Conservation (phyloP, 2,329 filamentous ascomycete species). For the Claviceps sp. region DNA sequence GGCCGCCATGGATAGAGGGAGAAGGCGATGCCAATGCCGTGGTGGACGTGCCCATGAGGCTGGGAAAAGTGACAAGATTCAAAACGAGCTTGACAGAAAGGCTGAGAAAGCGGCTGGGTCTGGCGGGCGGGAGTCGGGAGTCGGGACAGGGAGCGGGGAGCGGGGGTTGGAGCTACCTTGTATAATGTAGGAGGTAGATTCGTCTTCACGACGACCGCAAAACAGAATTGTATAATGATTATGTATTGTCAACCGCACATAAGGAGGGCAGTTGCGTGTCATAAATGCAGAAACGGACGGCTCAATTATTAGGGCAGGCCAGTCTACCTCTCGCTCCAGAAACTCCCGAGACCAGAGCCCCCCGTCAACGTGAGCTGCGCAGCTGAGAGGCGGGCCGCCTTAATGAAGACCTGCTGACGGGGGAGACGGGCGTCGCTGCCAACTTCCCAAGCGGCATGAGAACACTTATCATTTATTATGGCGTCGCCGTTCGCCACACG, state of each 20-base stretch:
- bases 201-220: not conserved
- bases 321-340: not conserved
- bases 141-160: conserved; percentile 1
- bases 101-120: conserved; percentile 1
- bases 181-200: not conserved
- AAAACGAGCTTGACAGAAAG: not conserved
- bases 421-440: too few species aligned
- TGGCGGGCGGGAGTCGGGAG: not conserved
- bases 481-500: too few species aligned
- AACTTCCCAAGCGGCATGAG: too few species aligned
- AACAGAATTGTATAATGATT: too few species aligned
- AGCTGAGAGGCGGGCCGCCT: conserved; percentile 4
- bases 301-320: not conserved
- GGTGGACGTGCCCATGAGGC: conserved; percentile 1
- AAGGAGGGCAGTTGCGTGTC: not conserved
- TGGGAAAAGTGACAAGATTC: conserved; percentile 2
- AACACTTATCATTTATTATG: too few species aligned
- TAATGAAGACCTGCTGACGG: conserved; percentile 8
- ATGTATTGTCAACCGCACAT: too few species aligned
- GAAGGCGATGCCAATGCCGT: conserved; percentile 6
- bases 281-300: conserved; percentile 15
- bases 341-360: not conserved
- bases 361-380: conserved; percentile 6
- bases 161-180: not conserved
- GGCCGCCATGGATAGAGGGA: conserved; percentile 24